phyloP scores from a whole-genome alignment of 768 basidiomycete genomes.

The Daedaleopsis sinensis region DNA sequence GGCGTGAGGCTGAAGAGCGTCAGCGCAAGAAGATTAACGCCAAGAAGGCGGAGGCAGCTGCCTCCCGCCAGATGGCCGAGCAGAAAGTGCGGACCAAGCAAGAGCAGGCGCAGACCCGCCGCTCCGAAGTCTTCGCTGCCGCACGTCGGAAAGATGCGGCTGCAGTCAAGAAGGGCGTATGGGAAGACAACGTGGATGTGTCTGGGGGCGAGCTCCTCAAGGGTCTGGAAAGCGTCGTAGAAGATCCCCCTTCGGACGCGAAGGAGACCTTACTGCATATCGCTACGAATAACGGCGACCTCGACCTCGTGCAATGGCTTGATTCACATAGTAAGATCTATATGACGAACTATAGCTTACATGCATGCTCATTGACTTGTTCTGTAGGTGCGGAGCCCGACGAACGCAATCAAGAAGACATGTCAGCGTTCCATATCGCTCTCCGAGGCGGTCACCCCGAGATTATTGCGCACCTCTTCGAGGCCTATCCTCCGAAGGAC shows the following conservation, averaged over 20 bases:
- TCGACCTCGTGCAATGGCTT: constrained; percentile 66
- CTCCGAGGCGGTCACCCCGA: constrained; percentile 53
- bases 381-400: constrained; percentile 69
- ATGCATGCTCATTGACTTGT: constrained; percentile 16
- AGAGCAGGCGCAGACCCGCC: constrained; percentile 53
- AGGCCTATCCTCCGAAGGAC: constrained; percentile 58
- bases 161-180: constrained; percentile 64
- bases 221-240: constrained; percentile 56
- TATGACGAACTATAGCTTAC: constrained; percentile 8
- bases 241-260: constrained; percentile 50
- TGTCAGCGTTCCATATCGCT: constrained; percentile 71
- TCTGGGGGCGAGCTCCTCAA: constrained; percentile 68
- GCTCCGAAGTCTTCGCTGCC: constrained; percentile 67
- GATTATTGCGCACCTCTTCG: constrained; percentile 63
- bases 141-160: constrained; percentile 57
- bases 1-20: constrained; percentile 56
- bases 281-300: constrained; percentile 55
- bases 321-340: constrained; percentile 63
- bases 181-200: constrained; percentile 71
- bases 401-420: constrained; percentile 59
- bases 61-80: constrained; percentile 51
- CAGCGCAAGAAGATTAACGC: constrained; percentile 55
- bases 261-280: constrained; percentile 75
- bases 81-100: constrained; percentile 49
- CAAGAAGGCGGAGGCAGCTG: constrained; percentile 60